Evolutionary conservation across 2,329 filamentous ascomycete species (phyloP).

Genomic region (Trichophyton verrucosum): DNA sequence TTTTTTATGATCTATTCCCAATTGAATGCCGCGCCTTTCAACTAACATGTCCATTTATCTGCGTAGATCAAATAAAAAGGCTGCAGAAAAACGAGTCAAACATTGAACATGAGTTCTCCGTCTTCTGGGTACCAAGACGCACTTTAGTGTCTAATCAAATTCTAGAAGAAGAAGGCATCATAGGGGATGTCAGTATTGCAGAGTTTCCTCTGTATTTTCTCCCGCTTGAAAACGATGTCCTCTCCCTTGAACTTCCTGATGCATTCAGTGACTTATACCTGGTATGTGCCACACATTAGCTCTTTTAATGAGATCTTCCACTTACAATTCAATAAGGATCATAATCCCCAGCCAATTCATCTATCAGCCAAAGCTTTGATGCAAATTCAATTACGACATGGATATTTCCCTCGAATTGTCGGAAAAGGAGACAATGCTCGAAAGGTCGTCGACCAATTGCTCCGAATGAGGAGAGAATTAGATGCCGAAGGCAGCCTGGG

Average conservation of each 20-base stretch:
- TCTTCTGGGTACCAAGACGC: constrained; percentile 89
- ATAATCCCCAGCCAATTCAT: constrained; percentile 84
- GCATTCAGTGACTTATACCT: constrained; percentile 80
- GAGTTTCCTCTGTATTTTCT: constrained; percentile 86
- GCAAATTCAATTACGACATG: constrained; percentile 82
- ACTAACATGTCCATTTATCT: constrained; percentile 40
- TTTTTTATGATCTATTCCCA: neutral
- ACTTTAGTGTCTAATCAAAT: constrained; percentile 85
- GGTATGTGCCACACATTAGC: constrained; percentile 28
- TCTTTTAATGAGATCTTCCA: neutral
- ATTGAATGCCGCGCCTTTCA: constrained; percentile 40
- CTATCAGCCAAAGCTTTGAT: constrained; percentile 84
- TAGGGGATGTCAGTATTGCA: constrained; percentile 80
- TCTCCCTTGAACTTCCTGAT: constrained; percentile 82
- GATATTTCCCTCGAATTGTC: constrained; percentile 84
- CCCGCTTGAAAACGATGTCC: constrained; percentile 76
- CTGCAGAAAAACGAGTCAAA: constrained; percentile 69
- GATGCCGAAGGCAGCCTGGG: constrained; percentile 58
- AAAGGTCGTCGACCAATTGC: constrained; percentile 70
- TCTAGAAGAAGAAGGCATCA: constrained; percentile 80
- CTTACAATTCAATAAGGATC: constrained; percentile 41
- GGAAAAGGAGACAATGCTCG: constrained; percentile 94
- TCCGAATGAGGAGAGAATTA: constrained; percentile 83
- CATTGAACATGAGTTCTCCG: constrained; percentile 87
- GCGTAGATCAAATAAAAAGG: constrained; percentile 74